A percentile compares a stretch with the other conserved stretches of the same genome.
These are phyloP conservation scores for Ogataea trehalophila DNA, from an alignment of 805 yeast genomes.

Conservation along the genomic window DNA sequence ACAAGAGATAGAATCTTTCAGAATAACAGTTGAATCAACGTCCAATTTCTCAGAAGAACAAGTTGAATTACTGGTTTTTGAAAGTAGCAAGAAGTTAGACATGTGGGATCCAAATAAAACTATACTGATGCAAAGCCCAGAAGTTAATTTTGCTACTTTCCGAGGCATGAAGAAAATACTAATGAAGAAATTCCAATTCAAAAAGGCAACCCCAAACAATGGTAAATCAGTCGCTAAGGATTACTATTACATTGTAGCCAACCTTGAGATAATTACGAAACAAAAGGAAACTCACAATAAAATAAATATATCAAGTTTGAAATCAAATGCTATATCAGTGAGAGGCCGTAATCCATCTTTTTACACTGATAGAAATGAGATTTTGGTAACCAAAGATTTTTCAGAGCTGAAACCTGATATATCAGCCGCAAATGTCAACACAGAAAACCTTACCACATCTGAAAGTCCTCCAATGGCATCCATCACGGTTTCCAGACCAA, in stretches of 20 bases:
- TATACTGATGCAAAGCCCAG: neutral
- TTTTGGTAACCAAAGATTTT: constrained; percentile 30
- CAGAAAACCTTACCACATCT: no score
- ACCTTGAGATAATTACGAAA: constrained; percentile 4
- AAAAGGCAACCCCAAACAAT: constrained; percentile 48
- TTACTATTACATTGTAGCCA: constrained; percentile 35
- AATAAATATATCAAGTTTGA: constrained; percentile 6
- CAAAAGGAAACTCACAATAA: neutral
- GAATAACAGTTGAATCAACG: constrained; percentile 5
- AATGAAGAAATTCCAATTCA: constrained; percentile 42
- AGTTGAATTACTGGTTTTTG: constrained; percentile 8
- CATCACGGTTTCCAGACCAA: no score
- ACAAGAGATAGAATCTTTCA: constrained; percentile 5
- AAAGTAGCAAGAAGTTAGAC: neutral
- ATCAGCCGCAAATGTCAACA: neutral
- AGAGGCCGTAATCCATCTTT: constrained; percentile 62
- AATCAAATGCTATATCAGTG: constrained; percentile 46
- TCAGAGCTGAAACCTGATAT: neutral
- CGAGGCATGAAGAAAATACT: constrained; percentile 18
- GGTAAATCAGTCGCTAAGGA: constrained; percentile 42
- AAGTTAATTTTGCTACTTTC: constrained; percentile 5
- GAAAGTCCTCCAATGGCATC: no score
- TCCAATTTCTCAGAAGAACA: constrained; percentile 12
- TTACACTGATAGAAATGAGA: constrained; percentile 48
- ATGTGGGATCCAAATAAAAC: neutral